Base-by-base conservation (phyloP, 345 rosid genomes). In the Geranium rotundifolium region DNA sequence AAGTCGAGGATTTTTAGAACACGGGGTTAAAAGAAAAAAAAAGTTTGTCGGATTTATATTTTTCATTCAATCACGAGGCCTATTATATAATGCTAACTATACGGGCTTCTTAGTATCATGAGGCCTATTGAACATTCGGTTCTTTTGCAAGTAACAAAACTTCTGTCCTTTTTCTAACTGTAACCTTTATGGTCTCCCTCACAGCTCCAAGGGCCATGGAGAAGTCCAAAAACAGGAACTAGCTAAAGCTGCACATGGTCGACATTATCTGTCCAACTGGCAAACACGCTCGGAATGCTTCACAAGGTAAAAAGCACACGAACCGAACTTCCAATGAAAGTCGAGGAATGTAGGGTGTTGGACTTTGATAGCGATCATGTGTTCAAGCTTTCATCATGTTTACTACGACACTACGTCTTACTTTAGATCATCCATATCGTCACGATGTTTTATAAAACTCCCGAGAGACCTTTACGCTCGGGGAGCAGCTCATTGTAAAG, bases 171-270 rank as follows among this genome's bases (percentile, higher is more conserved):
- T n/a, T 15, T 29, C 57, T 27, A 68, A 50, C 19, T 19, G 3
- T 4, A 0, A 41, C 29, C 29, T 16, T 67, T 67, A 63, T 54
- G 12, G 15, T 62, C 66, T 62, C 72, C 46, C 18, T 1, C 72
- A 63, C 75, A 85, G 91, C 91, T 10, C 88, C 91, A 68, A 79
- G 91, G 79, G 84, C 86, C 15, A 63, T 72, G 68, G 86, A 85
- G 73, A 85, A 83, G 75, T 76, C 76, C 78, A 78, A 73, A 74
- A 77, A 59, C 74, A 66, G 76, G 59, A 75, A 68, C 77, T 85
- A 83, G 79, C 65, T 39, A 5, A 52, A 19, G 12, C 58, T 39
- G 46, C 6, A 37, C 67, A 61, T 66, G 72, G 49, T 66, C 17
- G 18, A 58, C 37, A 54, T 62, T 69, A 67, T 75, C 73, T 70